Evolutionary conservation across 2,329 filamentous ascomycete species (phyloP), one percentile per base, ranked within the genome.

Genomic region (Diplodia corticola): DNA sequence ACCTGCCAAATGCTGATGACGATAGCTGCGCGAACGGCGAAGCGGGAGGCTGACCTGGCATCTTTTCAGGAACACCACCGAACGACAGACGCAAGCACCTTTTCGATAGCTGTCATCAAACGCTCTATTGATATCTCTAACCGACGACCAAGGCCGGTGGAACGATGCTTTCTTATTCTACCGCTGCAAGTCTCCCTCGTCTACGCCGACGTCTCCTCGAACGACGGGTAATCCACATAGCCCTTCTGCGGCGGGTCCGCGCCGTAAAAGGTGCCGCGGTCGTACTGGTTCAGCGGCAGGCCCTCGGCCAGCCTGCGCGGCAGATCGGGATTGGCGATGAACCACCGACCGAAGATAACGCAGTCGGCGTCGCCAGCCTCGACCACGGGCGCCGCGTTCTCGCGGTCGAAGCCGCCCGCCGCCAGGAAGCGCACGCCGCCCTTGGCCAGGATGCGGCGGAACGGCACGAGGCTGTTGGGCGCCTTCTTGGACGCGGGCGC

Each of bases 221-320:
- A 71, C 53, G 79, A 79, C 10, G 77, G 75, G 67, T 81, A 81
- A 64, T 80, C 79, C 9, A 71, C 72, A 68, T 80, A 81, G 2
- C 79, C 79, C 63, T 77, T 77, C 35, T 71, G 64, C n/a, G 70
- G 71, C 30, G 74, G 73, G 48, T 78, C 73, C 7, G 75, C 73
- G 13, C 72, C 75, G 67, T 85, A 84, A 68, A 83, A 84, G 0
- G 79, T 80, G 40, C 72, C 68, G 15, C 79, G 70, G 68, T 81
- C 73, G 67, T 80, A 81, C 63, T 73, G 70, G 15, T 71, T 72
- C 61, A 81, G 69, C 20, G 73, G 70, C 15, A 81, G 69, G 5
- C 74, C 74, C 51, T 78, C 68, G 64, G 73, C 69, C 35, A 82
- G 50, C 28, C 79, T 70, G 67, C 73, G 80, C 5, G 76, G 74